Evolutionary conservation across 208 protist genomes (phyloP).

Genomic region (Wallacemonas collosoma): DNA sequence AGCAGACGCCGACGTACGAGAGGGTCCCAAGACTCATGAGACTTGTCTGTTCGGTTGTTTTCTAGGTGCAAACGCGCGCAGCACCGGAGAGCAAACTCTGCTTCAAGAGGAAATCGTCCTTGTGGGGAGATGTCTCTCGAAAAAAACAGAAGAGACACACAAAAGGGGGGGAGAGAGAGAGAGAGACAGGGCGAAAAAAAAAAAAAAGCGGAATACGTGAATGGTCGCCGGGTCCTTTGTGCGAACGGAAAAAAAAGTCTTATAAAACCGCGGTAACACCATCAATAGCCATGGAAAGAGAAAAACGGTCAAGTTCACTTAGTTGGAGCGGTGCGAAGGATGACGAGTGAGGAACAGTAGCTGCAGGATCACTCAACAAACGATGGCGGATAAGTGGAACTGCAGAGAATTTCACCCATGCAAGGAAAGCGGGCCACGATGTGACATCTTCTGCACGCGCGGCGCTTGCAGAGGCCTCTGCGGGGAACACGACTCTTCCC

Average conservation of each 20-base stretch:
- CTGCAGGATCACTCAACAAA: background rate
- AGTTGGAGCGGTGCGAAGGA: conserved; percentile 8
- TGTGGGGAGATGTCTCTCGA: no score
- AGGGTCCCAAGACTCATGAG: no score
- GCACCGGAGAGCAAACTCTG: no score
- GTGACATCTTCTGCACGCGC: background rate
- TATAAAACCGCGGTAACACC: conserved; percentile 16
- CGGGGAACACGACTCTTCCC: background rate
- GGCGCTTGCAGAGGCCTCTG: background rate
- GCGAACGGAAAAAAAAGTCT: background rate
- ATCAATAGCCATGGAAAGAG: conserved; percentile 36
- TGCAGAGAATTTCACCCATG: background rate
- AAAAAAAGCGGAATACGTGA: conserved; percentile 23
- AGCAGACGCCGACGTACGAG: no score
- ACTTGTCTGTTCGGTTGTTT: no score
- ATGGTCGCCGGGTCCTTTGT: conserved; percentile 1
- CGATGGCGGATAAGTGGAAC: background rate
- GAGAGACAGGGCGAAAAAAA: conserved; percentile 13
- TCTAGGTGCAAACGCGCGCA: no score
- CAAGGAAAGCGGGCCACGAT: background rate
- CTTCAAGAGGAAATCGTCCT: no score
- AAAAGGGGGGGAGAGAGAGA: background rate
- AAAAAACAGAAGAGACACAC: background rate
- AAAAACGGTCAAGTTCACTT: conserved; percentile 32
- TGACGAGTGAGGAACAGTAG: background rate